These are phyloP conservation scores for Thalassiosira hispida DNA, from an alignment of 352 stramenopile genomes.

Conservation along the genomic window DNA sequence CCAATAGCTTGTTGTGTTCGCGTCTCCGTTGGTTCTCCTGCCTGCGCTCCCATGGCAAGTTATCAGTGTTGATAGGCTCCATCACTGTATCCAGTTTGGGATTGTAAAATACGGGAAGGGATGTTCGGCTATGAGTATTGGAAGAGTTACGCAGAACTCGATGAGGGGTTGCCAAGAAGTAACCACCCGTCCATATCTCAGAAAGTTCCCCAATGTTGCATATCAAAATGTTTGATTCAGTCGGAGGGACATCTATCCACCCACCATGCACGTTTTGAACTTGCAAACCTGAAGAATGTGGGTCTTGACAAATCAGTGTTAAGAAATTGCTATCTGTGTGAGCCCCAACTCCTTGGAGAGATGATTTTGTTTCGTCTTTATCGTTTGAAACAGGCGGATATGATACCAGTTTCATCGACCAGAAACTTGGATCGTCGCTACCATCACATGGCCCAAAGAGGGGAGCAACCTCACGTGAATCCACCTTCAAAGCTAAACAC, in stretches of 20 bases:
- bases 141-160: conserved; percentile 53
- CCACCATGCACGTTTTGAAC: conserved; percentile 60
- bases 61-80: conserved; percentile 52
- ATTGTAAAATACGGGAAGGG: conserved; percentile 80
- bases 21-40: conserved; percentile 50
- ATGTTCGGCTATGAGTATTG: conserved; percentile 45
- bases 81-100: conserved; percentile 65
- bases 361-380: conserved; percentile 6
- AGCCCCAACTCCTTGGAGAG: conserved; percentile 62
- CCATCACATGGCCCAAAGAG: conserved; percentile 42
- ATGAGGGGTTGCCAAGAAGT: conserved; percentile 78
- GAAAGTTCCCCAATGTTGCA: conserved; percentile 80
- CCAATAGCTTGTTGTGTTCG: conserved; percentile 57
- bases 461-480: conserved; percentile 48
- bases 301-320: conserved; percentile 75
- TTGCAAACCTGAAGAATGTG: conserved; percentile 59
- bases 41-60: conserved; percentile 35
- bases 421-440: conserved; percentile 65
- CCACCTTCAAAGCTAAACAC: conserved; percentile 64
- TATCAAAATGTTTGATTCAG: conserved; percentile 59
- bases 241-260: conserved; percentile 71
- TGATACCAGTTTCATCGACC: conserved; percentile 75
- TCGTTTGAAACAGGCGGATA: conserved; percentile 56
- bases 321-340: conserved; percentile 80
- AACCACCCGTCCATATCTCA: conserved; percentile 65